Evolutionary conservation across 2,329 filamentous ascomycete genomes (phyloP), one percentile per base, ranked within the genome.

Genomic region (Exophiala oligosperma): DNA sequence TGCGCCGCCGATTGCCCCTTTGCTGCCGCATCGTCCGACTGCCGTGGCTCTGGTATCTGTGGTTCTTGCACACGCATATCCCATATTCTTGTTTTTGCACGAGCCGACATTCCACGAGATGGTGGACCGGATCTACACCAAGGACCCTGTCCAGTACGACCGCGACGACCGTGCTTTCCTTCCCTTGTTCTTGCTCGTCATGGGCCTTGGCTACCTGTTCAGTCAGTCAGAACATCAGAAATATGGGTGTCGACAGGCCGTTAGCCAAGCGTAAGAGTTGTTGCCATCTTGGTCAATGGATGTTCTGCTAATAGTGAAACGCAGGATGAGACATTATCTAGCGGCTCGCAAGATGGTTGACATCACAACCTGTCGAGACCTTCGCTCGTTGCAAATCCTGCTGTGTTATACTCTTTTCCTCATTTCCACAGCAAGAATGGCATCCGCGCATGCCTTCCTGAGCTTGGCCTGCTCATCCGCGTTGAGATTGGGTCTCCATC

Each of bases 401-500:
- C 38, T 64, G 17, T 49, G 48, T 11, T 53, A 62, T 11, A 47
- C 56, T n/a, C 54, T 64, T 3, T 64, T 64, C 49, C 49, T 62
- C 14, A 60, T 62, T 14, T 64, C 62, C 8, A 62, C 62, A 2
- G 60, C 60, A 17, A 49, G 62, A 32, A 40, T 64, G 21, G 59
- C 60, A 2, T 60, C 60, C 1, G 59, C 56, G 2, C 57, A 64
- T 49, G 54, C 57, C 1, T 60, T 57, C 26, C 54, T 62, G 21
- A 60, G 56, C 17, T 26, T 58, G 21, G 60, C 62, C 1, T 58
- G 55, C 14, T 55, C 62, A 26, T 47, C 62, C 1, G 44, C 60
- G n/a, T 54, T 64, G 54, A 48, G 55, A 29, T 54, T 62, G 48
- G 62, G 62, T n/a, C 46, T 64, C 9, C 62, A 64, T 41, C 59